These are phyloP conservation scores for Plantago coronopus DNA, from an alignment of 305 asterid species.

Conservation along the genomic window DNA sequence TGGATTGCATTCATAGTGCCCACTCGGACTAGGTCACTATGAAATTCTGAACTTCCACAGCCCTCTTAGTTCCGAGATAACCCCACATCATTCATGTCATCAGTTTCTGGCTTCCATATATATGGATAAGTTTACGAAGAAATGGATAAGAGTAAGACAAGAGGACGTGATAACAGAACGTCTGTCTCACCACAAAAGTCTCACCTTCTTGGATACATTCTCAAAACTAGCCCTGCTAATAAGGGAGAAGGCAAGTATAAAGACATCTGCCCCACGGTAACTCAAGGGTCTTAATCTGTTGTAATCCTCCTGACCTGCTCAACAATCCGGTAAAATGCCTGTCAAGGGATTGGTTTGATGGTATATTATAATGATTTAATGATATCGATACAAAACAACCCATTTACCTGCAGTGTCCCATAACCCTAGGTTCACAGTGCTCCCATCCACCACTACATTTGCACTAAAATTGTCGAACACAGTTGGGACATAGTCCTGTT, in stretches of 20 bases:
- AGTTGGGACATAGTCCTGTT: constrained; percentile 57
- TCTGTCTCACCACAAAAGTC: background rate
- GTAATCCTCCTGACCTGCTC: constrained; percentile 50
- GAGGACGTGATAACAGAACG: background rate
- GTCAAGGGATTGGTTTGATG: constrained; percentile 16
- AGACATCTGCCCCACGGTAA: constrained; percentile 49
- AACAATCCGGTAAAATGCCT: constrained; percentile 12
- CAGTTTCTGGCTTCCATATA: background rate
- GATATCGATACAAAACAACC: constrained; percentile 3
- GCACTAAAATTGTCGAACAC: constrained; percentile 62
- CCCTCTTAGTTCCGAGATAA: background rate
- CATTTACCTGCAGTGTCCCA: constrained; percentile 63
- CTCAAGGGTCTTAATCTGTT: constrained; percentile 43
- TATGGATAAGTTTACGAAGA: background rate
- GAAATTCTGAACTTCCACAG: constrained; percentile 3
- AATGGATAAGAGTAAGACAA: constrained; percentile 6
- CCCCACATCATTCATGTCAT: background rate
- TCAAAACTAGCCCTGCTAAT: constrained; percentile 56
- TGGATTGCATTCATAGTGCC: background rate
- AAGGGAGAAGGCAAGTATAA: constrained; percentile 47
- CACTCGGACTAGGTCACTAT: background rate
- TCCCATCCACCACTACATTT: constrained; percentile 54
- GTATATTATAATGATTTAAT: background rate
- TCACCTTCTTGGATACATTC: constrained; percentile 50
- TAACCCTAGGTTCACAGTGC: constrained; percentile 52